Conservation (phyloP, 768 basidiomycete species). For the Mrakia blollopis region DNA sequence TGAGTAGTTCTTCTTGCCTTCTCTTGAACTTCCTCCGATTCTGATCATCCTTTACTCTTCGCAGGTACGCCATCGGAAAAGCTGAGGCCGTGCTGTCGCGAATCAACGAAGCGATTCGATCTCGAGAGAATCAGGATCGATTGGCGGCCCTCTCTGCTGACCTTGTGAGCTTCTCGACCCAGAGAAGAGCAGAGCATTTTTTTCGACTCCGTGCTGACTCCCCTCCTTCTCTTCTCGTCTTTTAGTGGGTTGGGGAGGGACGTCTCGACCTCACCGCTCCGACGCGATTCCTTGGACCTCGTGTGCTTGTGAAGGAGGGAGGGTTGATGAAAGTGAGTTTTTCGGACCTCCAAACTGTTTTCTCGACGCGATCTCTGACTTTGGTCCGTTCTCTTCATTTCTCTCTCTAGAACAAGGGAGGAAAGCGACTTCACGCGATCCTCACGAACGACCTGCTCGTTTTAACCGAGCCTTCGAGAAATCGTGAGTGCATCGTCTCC, state of each 20-base stretch:
- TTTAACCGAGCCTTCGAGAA: background rate
- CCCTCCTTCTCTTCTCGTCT: background rate
- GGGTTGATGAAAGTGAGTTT: conserved; percentile 56
- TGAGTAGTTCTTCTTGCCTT: background rate
- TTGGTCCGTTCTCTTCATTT: background rate
- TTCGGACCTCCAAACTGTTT: background rate
- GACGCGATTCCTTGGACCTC: conserved; percentile 75
- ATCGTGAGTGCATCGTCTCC: background rate
- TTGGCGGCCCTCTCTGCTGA: conserved; percentile 67
- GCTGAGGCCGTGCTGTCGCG: conserved; percentile 68
- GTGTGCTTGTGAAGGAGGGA: conserved; percentile 75
- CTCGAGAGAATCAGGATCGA: conserved; percentile 74
- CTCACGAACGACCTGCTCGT: conserved; percentile 28
- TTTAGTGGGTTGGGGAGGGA: conserved; percentile 36
- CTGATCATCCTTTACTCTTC: conserved; percentile 53
- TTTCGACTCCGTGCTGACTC: background rate
- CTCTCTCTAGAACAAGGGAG: conserved; percentile 4
- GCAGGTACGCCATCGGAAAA: conserved; percentile 40
- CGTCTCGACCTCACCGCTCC: conserved; percentile 86
- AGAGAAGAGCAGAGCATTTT: background rate
- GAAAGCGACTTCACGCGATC: conserved; percentile 14
- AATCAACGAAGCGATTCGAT: conserved; percentile 85
- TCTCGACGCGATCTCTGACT: background rate
- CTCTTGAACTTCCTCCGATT: conserved; percentile 42
- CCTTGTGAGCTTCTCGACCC: conserved; percentile 59